Percentiles rank a stretch among this genome's conserved stretches.
phyloP scores from a whole-genome alignment of 768 basidiomycete species.

The Phallus indusiatus region DNA sequence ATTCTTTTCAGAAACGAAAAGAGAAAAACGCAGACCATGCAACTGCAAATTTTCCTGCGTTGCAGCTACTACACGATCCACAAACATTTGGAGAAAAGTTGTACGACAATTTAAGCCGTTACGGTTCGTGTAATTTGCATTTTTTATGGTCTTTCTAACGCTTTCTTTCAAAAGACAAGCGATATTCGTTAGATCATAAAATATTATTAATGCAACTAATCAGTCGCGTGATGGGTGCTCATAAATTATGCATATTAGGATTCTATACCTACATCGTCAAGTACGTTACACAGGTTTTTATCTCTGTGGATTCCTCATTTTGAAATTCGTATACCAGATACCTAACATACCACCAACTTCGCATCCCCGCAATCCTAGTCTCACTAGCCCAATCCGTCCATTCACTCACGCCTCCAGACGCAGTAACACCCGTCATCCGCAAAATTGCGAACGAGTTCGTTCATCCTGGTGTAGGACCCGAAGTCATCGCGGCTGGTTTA shows the following conservation, averaged over 20 bases:
- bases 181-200: constrained; percentile 95
- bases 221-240: constrained; percentile 84
- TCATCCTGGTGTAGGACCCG: constrained; percentile 91
- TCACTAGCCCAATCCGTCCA: constrained; percentile 92
- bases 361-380: constrained; percentile 87
- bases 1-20: constrained; percentile 27
- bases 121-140: constrained; percentile 28
- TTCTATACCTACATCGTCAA: constrained; percentile 92
- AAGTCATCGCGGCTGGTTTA: constrained; percentile 93
- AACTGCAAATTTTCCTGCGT: constrained; percentile 75
- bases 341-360: constrained; percentile 83
- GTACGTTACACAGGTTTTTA: constrained; percentile 13
- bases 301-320: background rate
- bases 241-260: constrained; percentile 86
- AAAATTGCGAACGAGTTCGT: constrained; percentile 96
- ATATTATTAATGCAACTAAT: constrained; percentile 95
- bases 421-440: constrained; percentile 74
- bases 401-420: constrained; percentile 91
- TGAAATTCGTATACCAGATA: constrained; percentile 41
- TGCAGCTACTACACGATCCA: constrained; percentile 89
- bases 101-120: constrained; percentile 69
- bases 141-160: background rate
- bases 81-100: constrained; percentile 94
- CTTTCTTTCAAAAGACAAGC: constrained; percentile 52
- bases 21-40: constrained; percentile 15